Conservation (phyloP, 1,139 yeast species). For the Petasospora fabianii region DNA sequence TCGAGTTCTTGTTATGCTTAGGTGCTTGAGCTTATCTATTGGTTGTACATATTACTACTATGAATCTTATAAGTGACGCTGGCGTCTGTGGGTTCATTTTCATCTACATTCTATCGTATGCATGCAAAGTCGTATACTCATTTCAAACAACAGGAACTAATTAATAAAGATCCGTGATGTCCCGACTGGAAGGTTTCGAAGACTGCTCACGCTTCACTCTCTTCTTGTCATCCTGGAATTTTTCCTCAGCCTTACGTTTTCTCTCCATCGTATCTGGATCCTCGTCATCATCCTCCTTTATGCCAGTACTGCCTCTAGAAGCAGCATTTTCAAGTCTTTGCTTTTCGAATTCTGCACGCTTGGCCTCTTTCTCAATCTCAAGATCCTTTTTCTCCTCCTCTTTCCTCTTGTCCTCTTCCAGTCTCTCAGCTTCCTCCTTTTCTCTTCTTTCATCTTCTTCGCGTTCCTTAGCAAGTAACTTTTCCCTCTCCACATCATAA, state of each 20-base stretch:
- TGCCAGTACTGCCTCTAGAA: background rate
- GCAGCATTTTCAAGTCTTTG: conserved; percentile 3
- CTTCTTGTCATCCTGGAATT: conserved; percentile 20
- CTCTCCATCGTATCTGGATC: conserved; percentile 7
- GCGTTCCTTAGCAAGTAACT: background rate
- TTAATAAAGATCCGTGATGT: no score
- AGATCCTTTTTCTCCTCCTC: conserved; percentile 11
- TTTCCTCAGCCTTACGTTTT: conserved; percentile 22
- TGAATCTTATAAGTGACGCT: no score
- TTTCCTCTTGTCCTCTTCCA: conserved; percentile 6
- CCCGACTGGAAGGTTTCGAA: no score
- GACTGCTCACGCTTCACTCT: conserved; percentile 16
- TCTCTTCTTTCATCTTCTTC: conserved; percentile 7
- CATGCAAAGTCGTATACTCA: no score
- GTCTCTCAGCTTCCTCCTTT: background rate
- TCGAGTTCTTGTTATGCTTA: conserved; percentile 9
- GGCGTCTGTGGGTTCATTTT: no score
- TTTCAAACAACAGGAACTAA: no score
- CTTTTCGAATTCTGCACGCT: conserved; percentile 3
- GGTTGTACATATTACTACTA: no score
- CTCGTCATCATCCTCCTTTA: background rate
- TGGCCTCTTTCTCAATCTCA: conserved; percentile 4
- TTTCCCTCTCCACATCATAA: conserved; percentile 11
- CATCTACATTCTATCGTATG: no score
- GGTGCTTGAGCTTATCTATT: background rate